Evolutionary conservation across 169 alveolate genomes (phyloP), one percentile per base, ranked within the genome.

Genomic region (Cyclospora cayetanensis): DNA sequence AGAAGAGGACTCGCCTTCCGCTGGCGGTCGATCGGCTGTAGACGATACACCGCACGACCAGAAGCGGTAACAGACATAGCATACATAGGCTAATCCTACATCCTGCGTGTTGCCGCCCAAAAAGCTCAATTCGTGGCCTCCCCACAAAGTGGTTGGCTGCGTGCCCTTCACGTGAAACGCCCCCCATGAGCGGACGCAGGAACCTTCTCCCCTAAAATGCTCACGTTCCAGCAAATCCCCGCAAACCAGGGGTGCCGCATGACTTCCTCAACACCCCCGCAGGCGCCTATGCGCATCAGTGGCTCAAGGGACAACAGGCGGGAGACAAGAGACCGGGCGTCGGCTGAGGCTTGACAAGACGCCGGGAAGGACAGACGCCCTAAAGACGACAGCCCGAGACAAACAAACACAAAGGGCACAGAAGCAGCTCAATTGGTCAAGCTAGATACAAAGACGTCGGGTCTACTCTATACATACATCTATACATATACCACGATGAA

Each of bases 171-270:
- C 12, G 76, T 65, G 39, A 0, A n/a, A 0, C 12, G 35, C 25
- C 15, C 34, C 35, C 63, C 63, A 20, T 20, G 12, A 50, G 12
- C 12, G 25, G 12, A 15, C 63, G 63, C 25, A 50, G 20, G 63
- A 15, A 12, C 20, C 20, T 65, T 18, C 18, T 34, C 20, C 2
- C 18, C 11, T 27, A 12, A 12, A 7, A 20, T 25, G 2, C 70
- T 46, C 22, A 80, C 90, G 43, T 80, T 80, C 90, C 90, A 80
- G 74, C 29, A 20, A 43, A 80, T 31, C 74, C 74, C 90, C 25
- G 11, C 46, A 20, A 80, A 60, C 90, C 90, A 80, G n/a, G 46
- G 70, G 29, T 80, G 90, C 29, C 43, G 43, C 43, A 46, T 3
- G 22, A 80, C 29, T 52, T 37, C 52, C 25, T 80, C 53, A 22